A percentile compares a stretch with the other conserved stretches of the same genome.
phyloP scores from a whole-genome alignment of 345 rosid genomes.

The Mangifera indica region DNA sequence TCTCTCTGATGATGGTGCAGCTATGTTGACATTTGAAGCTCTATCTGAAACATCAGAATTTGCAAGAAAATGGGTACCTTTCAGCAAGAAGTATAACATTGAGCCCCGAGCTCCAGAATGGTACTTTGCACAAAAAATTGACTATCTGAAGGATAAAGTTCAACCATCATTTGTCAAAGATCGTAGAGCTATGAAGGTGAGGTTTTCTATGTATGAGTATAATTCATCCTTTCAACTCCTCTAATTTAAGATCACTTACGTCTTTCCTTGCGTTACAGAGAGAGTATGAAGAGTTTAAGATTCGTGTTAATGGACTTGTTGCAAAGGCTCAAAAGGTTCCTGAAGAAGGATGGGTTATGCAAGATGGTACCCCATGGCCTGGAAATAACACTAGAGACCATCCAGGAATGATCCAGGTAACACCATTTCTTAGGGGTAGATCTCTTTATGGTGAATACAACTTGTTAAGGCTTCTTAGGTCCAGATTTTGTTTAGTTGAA shows the following conservation, averaged over 20 bases:
- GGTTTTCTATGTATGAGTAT: conserved; percentile 2
- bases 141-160: conserved; percentile 90
- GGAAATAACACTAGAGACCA: conserved; percentile 96
- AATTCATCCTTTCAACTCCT: background rate
- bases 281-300: conserved; percentile 90
- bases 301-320: conserved; percentile 84
- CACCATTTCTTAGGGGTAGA: conserved; percentile 3
- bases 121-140: conserved; percentile 82
- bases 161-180: conserved; percentile 93
- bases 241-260: background rate
- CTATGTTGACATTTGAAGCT: conserved; percentile 90
- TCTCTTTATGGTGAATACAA: conserved; percentile 12
- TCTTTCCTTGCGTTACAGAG: conserved; percentile 49
- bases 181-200: conserved; percentile 95
- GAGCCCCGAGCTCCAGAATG: conserved; percentile 99
- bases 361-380: conserved; percentile 99
- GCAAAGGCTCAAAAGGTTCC: conserved; percentile 84
- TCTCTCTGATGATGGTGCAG: conserved; percentile 95
- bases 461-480: background rate
- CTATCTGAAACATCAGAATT: conserved; percentile 89
- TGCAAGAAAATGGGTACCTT: conserved; percentile 96
- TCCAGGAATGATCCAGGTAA: conserved; percentile 99
- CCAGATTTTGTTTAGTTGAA: background rate
- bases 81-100: conserved; percentile 73
- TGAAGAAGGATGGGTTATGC: conserved; percentile 97